Base-by-base conservation (phyloP, 176 grass and related monocot species). In the Avena eriantha region DNA sequence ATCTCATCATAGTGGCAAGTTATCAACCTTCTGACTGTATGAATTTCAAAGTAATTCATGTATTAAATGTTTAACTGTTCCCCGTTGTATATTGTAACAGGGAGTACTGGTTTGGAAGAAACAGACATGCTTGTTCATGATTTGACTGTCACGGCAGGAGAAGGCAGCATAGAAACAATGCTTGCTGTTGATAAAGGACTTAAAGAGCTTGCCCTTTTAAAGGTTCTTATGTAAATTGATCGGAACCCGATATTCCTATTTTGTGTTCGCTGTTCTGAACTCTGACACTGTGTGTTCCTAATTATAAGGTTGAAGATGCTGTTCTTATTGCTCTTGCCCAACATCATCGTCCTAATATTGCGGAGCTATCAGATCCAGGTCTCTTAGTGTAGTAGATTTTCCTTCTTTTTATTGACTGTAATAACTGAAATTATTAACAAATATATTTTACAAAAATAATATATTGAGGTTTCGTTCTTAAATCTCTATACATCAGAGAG, bases 141-240 rank as follows among this genome's bases (percentile, higher is more conserved):
- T 86, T 82, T 92, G 70, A 94, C 82, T 82, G 87, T 92, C 58
- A 86, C 84, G 73, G 90, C 89, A 31, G 94, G 93, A 85, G 93
- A 98, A 89, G 93, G 94, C 74, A 98, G 93, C 41, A 89, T 96
- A 87, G 97, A 96, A 92, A 91, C 86, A 77, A 98, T 98, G 94
- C 94, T 98, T 81, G 83, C 84, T 61, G 97, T 94, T 77, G 97
- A 98, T 67, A 98, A 98, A 94, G 94, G 97, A 72, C 83, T 98
- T 76, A 92, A 91, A 91, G 94, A 98, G 85, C 86, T 98, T 67
- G 92, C 88, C 59, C 89, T 90, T 54, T 68, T 98, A 22, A 98
- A 98, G 97, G 96, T 98, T 21, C 24, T 85, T 43, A 69, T 79
- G 15, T 87, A 31, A 78, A 72, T 71, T 18, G 14, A 73, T 56